Evolutionary conservation across 1,284 basidiomycete species (phyloP), one percentile per base, ranked within the genome.

Genomic region (Anthracocystis walkeri): DNA sequence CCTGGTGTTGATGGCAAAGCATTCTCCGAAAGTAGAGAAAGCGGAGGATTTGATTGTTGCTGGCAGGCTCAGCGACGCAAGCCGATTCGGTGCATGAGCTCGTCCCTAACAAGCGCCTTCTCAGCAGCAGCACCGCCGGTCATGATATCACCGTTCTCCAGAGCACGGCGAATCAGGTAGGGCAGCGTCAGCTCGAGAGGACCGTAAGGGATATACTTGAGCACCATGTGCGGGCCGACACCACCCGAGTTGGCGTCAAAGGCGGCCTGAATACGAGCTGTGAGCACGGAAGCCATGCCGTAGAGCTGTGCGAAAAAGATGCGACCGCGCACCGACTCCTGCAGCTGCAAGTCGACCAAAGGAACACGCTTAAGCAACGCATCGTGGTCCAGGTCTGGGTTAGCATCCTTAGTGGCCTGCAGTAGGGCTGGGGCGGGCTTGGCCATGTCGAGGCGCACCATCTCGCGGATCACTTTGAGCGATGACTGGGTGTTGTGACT

Each of bases 251-350:
- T 11, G n/a, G 61, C 60, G 38, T 93, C 93, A 78, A 95, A 80
- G 27, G 79, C 70, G n/a, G 73, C 67, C 40, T 73, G 77, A 90
- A 95, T 87, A 68, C 89, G 88, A 75, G 92, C 88, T 5, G 92
- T 93, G 60, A 97, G 86, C 55, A 90, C 90, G 81, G 94, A 93
- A 23, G 63, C 87, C 89, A 62, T 78, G 91, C 94, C 94, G 80
- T 92, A 94, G 20, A 97, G 86, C 86, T 97, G 94, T 2, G 90
- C 94, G 72, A 96, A 88, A 38, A 90, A 88, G 38, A 95, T 86
- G 67, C 92, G 87, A 78, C 92, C 91, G 10, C 88, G 87, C 2
- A 90, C 89, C n/a, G 87, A 88, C n/a, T 88, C 87, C 23, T 86
- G 81, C 31, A 91, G 81, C 55, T 72, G 53, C 31, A 80, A 44